These are phyloP conservation scores for Cutaneotrichosporon sp. DNA, from an alignment of 1,284 basidiomycete genomes.

Conservation along the genomic window DNA sequence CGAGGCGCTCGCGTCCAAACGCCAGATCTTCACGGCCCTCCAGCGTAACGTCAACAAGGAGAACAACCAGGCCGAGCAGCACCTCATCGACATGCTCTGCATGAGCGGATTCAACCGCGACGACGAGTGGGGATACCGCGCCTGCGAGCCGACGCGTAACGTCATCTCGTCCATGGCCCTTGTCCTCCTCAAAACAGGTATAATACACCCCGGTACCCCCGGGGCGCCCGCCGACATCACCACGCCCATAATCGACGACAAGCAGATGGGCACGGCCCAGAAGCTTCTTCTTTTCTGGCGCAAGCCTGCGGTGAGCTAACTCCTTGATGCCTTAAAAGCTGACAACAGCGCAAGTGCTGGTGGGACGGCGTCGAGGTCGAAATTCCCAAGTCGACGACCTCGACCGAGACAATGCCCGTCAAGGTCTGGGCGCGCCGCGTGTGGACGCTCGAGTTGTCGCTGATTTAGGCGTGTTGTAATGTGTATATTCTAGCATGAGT, in stretches of 20 bases:
- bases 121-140: constrained; percentile 95
- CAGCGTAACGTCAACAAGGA: constrained; percentile 99
- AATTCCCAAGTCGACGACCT: constrained; percentile 51
- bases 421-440: constrained; percentile 96
- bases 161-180: constrained; percentile 98
- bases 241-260: constrained; percentile 60
- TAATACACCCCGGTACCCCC: constrained; percentile 57
- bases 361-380: constrained; percentile 97
- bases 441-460: constrained; percentile 95
- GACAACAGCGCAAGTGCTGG: constrained; percentile 88
- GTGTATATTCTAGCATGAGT: constrained; percentile 3
- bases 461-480: constrained; percentile 42
- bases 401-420: constrained; percentile 55
- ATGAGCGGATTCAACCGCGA: constrained; percentile 98
- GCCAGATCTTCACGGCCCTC: constrained; percentile 92
- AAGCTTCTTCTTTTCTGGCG: constrained; percentile 97
- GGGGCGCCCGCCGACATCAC: constrained; percentile 26
- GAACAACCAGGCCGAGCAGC: constrained; percentile 97
- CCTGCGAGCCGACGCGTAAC: constrained; percentile 88
- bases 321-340: not conserved
- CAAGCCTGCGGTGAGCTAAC: constrained; percentile 82
- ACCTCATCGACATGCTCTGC: constrained; percentile 99
- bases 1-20: constrained; percentile 76
- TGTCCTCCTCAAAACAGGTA: constrained; percentile 94
- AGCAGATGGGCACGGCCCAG: constrained; percentile 94